These are phyloP conservation scores for Peltaster fructicola DNA, from an alignment of 2,329 filamentous ascomycete species.

Conservation along the genomic window DNA sequence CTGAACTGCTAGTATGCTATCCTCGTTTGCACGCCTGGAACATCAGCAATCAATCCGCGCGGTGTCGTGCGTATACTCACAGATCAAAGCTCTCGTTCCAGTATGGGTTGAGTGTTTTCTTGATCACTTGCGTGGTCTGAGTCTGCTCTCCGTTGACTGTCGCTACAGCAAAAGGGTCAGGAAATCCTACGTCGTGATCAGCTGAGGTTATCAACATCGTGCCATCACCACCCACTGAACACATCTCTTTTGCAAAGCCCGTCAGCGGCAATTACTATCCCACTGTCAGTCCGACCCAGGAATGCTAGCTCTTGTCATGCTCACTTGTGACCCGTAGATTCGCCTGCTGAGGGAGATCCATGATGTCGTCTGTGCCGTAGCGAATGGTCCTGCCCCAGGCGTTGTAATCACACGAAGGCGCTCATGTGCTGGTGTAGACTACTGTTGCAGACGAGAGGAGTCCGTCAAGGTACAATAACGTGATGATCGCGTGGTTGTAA, in stretches of 20 bases:
- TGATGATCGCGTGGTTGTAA: too few relatives aligned
- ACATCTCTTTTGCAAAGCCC: slow-evolving; percentile 98
- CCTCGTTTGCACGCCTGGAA: slow-evolving; percentile 68
- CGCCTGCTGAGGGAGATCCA: slow-evolving; percentile 38
- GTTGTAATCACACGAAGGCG: slow-evolving; percentile 1
- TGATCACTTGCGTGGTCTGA: slow-evolving; percentile 91
- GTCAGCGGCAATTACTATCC: slow-evolving; percentile 88
- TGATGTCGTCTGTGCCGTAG: slow-evolving; percentile 10
- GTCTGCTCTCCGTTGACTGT: slow-evolving; percentile 97
- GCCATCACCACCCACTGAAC: slow-evolving; percentile 53
- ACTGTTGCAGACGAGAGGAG: too few relatives aligned
- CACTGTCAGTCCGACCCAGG: slow-evolving; percentile 7
- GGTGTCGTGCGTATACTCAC: slow-evolving; percentile 32
- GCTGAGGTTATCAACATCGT: slow-evolving; percentile 1
- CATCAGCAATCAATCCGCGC: slow-evolving; percentile 2
- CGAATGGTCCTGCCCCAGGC: slow-evolving; percentile 1
- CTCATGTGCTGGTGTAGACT: too few relatives aligned
- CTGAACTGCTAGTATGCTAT: slow-evolving; percentile 91
- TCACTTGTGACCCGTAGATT: slow-evolving; percentile 90
- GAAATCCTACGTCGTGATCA: slow-evolving; percentile 50
- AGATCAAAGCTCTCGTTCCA: slow-evolving; percentile 99
- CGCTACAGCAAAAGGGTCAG: slow-evolving; percentile 92
- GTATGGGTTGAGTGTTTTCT: slow-evolving; percentile 96
- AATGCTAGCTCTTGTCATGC: slow-evolving; percentile 18
- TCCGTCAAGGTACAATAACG: too few relatives aligned